Evolutionary conservation across 2,329 filamentous ascomycete genomes (phyloP), one percentile per base, ranked within the genome.

Genomic region (Aspergillus luchuensis): DNA sequence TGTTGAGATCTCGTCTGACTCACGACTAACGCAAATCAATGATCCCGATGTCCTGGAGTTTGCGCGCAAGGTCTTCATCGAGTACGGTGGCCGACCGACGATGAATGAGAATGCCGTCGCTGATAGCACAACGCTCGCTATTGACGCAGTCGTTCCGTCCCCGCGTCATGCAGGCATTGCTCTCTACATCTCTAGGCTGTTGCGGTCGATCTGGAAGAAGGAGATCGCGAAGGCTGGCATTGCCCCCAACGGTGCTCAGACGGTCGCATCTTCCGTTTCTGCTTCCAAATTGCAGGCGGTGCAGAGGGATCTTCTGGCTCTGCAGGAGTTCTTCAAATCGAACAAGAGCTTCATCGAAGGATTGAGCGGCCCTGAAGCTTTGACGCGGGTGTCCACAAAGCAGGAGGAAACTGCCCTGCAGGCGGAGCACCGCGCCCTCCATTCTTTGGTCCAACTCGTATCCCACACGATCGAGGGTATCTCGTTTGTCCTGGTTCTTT

Each of bases 261-360:
- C 80, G 1, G 86, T 97, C 38, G 80, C 78, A 2, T 90, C 92
- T 1, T 88, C 88, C 0, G 83, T 97, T 21, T 76, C 83, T 2
- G 76, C 86, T 1, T 66, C 80, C 25, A 97, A 95, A 72, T 80
- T 99, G 11, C 85, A 87, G 61, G 80, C 84, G 11, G 87, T 96
- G 0, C 95, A 98, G 70, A 88, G 91, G 61, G 90, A 92, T 70
- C 79, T 99, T 4, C 89, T 91, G 61, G 85, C 89, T 5, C 79
- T 99, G 36, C 86, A 90, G 50, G 87, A 88, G 13, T 99, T 99
- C 72, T 85, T 99, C 48, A 87, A 91, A 39, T 83, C 86, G n/a
- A 99, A 99, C 77, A 91, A 90, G 65, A 89, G 87, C 55, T 92
- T 96, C 61, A 98, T 99, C 60, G 93, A 97, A 72, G 95, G 96